These are phyloP conservation scores for Sporothrix mexicana DNA, from an alignment of 2,329 filamentous ascomycete genomes.

Conservation along the genomic window DNA sequence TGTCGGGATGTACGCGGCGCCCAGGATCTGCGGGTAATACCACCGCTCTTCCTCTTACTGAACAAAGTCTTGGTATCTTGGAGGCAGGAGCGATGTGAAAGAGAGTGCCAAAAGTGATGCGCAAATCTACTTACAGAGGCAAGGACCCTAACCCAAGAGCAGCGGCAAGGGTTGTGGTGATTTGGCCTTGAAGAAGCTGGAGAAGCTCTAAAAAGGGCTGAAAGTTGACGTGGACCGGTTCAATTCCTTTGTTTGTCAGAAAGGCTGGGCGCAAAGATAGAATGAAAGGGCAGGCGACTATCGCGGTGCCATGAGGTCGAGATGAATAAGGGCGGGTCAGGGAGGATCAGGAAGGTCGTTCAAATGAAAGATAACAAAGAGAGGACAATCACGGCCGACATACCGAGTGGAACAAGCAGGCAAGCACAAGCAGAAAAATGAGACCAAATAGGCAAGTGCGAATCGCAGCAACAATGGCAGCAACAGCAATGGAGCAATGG, in stretches of 20 bases:
- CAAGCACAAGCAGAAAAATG: background rate
- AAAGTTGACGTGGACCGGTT: background rate
- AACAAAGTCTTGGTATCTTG: slow-evolving; percentile 8
- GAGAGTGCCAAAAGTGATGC: background rate
- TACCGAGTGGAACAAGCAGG: slow-evolving; percentile 13
- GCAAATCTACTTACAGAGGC: background rate
- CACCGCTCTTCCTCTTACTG: slow-evolving; percentile 7
- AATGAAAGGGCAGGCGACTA: background rate
- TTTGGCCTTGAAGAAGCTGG: background rate
- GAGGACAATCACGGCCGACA: background rate
- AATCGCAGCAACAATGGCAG: background rate
- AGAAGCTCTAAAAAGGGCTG: background rate
- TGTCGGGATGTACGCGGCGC: background rate
- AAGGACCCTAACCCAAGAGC: slow-evolving; percentile 20
- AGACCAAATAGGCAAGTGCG: slow-evolving; percentile 22
- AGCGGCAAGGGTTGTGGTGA: background rate
- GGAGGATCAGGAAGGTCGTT: background rate
- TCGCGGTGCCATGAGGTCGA: background rate
- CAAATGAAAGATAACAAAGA: slow-evolving; percentile 5
- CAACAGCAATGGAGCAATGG: too few relatives aligned
- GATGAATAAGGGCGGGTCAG: background rate
- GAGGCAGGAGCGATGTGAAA: background rate
- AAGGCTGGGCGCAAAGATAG: background rate
- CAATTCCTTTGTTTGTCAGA: slow-evolving; percentile 15
- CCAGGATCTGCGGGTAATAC: background rate